phyloP scores from a whole-genome alignment of 495 filamentous ascomycete genomes.

The Daldinia concentrica region DNA sequence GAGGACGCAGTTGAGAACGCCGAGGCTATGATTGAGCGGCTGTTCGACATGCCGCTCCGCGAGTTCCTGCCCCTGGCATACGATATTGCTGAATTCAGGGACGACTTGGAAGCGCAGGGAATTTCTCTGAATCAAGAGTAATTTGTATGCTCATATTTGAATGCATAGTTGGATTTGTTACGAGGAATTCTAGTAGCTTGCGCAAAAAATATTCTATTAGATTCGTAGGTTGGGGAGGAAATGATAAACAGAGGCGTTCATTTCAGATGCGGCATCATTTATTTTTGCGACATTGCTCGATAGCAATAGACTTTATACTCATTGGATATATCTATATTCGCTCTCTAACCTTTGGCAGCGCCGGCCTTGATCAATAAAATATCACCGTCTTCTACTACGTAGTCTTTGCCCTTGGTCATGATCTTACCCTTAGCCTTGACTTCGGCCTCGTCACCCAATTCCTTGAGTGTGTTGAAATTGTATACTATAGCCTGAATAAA shows the following conservation, averaged over 20 bases:
- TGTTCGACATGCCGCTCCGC: conserved; percentile 13
- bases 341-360: conserved; percentile 78
- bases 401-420: conserved; percentile 99
- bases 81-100: neutral
- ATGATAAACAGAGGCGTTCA: neutral
- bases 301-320: conserved; percentile 16
- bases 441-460: conserved; percentile 85
- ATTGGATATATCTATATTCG: conserved; percentile 33
- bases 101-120: neutral
- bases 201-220: neutral
- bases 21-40: neutral
- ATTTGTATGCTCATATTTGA: neutral
- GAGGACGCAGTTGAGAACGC: neutral
- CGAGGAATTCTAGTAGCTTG: neutral
- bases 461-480: conserved; percentile 81
- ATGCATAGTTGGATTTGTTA: neutral
- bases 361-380: conserved; percentile 93
- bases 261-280: conserved; percentile 13
- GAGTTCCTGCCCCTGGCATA: conserved; percentile 1
- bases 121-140: neutral
- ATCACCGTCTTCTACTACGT: conserved; percentile 82
- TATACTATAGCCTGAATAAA: conserved; percentile 97
- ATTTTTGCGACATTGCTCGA: conserved; percentile 13
- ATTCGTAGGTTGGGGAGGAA: neutral
- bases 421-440: conserved; percentile 95